phyloP scores from a whole-genome alignment of 495 filamentous ascomycete species.

The Hypoxylon cercidicola region DNA sequence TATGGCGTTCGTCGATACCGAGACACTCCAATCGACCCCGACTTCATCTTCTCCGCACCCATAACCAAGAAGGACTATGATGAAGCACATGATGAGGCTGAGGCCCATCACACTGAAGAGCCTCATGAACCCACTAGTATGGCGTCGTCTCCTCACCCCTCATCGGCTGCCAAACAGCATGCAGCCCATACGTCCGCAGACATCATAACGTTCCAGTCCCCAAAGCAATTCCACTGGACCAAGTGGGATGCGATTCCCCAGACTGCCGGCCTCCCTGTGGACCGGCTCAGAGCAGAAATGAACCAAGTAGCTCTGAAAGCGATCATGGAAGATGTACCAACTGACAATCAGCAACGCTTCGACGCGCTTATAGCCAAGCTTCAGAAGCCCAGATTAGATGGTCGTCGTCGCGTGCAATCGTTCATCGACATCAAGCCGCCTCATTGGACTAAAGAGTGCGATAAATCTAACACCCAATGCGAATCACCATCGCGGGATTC shows the following conservation, averaged over 20 bases:
- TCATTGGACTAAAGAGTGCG: neutral
- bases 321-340: too few species aligned
- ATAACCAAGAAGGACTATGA: constrained; percentile 19
- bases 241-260: too few species aligned
- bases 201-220: too few species aligned
- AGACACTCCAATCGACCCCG: constrained; percentile 23
- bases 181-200: neutral
- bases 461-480: neutral
- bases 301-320: too few species aligned
- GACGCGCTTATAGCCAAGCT: neutral
- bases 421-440: neutral
- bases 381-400: neutral
- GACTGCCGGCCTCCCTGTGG: too few species aligned
- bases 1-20: constrained; percentile 10
- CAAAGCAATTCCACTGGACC: too few species aligned
- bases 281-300: too few species aligned
- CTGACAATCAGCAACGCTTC: neutral
- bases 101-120: neutral
- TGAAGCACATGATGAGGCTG: neutral
- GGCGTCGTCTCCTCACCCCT: neutral
- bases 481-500: neutral
- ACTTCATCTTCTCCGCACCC: constrained; percentile 34
- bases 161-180: neutral
- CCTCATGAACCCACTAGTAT: neutral
- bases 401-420: neutral